Conservation (phyloP, 2,329 filamentous ascomycete species). For the Fusarium robinianum region DNA sequence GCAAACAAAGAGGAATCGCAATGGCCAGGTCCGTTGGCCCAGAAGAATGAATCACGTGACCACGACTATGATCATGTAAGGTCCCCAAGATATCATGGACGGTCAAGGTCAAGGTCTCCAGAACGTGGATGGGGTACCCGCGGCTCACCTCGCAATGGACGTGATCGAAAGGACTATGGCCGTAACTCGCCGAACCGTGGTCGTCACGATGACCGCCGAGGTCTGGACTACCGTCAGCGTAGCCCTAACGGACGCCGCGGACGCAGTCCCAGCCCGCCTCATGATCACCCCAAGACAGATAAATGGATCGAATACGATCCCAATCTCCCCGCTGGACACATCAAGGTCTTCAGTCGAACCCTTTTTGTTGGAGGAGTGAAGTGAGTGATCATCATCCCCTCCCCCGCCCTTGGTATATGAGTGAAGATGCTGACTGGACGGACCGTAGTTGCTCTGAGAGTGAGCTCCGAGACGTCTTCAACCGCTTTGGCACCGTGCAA, state of each 20-base stretch:
- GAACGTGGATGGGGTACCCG: slow-evolving; percentile 72
- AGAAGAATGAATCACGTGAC: slow-evolving; percentile 61
- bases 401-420: background rate
- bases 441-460: slow-evolving; percentile 69
- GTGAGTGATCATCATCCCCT: slow-evolving; percentile 56
- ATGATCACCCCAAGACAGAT: slow-evolving; percentile 40
- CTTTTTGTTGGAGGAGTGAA: slow-evolving; percentile 96
- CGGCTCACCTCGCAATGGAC: slow-evolving; percentile 64
- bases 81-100: slow-evolving; percentile 64
- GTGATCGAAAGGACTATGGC: slow-evolving; percentile 74
- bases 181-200: slow-evolving; percentile 68
- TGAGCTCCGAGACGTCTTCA: slow-evolving; percentile 81
- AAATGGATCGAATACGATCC: slow-evolving; percentile 85
- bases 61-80: slow-evolving; percentile 61
- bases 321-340: slow-evolving; percentile 72
- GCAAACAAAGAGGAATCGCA: too few relatives aligned
- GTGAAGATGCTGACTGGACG: slow-evolving; percentile 36
- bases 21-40: too few relatives aligned
- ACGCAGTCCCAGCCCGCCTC: slow-evolving; percentile 62
- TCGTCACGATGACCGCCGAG: slow-evolving; percentile 61
- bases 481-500: slow-evolving; percentile 83
- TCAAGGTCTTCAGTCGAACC: slow-evolving; percentile 93
- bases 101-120: slow-evolving; percentile 80
- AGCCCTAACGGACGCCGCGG: slow-evolving; percentile 74
- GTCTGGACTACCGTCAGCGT: slow-evolving; percentile 81